Percentiles rank a stretch among this genome's conserved stretches.
Conservation (phyloP, 306 rosid species). For the Lathyrus sativus region DNA sequence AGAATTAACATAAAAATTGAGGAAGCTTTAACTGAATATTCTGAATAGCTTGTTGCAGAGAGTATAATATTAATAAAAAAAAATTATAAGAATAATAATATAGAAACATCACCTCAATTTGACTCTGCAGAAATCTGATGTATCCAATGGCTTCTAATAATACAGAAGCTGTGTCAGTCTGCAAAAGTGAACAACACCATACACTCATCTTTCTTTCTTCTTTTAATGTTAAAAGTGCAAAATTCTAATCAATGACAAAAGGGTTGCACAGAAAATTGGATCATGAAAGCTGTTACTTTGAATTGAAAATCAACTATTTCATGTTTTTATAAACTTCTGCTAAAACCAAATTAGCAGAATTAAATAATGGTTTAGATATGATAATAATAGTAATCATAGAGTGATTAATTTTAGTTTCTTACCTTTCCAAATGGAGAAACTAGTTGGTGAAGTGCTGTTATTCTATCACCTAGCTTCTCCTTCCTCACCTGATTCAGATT, state of each 20-base stretch:
- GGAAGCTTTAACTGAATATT: constrained; percentile 58
- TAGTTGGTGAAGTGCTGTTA: constrained; percentile 82
- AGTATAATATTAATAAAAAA: neutral
- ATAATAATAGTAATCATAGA: neutral
- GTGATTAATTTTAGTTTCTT: neutral
- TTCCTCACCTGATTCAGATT: constrained; percentile 66
- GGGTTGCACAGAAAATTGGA: constrained; percentile 10
- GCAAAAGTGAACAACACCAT: constrained; percentile 61
- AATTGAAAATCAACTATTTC: constrained; percentile 11
- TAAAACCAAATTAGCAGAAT: neutral
- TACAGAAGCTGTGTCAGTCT: constrained; percentile 98
- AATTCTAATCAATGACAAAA: constrained; percentile 24
- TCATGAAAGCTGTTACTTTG: constrained; percentile 3
- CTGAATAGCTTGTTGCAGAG: constrained; percentile 6
- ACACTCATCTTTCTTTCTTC: constrained; percentile 42
- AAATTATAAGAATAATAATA: constrained; percentile 7
- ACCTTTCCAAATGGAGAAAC: constrained; percentile 96
- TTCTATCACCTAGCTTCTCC: constrained; percentile 93
- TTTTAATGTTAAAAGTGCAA: constrained; percentile 43
- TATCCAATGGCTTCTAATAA: constrained; percentile 85
- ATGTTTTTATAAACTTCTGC: neutral
- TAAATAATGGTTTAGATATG: neutral
- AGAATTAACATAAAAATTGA: neutral
- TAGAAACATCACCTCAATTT: constrained; percentile 79
- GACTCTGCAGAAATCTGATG: constrained; percentile 83